These are phyloP conservation scores for Panaeolus cyanescens DNA, from an alignment of 768 basidiomycete genomes.

Conservation along the genomic window DNA sequence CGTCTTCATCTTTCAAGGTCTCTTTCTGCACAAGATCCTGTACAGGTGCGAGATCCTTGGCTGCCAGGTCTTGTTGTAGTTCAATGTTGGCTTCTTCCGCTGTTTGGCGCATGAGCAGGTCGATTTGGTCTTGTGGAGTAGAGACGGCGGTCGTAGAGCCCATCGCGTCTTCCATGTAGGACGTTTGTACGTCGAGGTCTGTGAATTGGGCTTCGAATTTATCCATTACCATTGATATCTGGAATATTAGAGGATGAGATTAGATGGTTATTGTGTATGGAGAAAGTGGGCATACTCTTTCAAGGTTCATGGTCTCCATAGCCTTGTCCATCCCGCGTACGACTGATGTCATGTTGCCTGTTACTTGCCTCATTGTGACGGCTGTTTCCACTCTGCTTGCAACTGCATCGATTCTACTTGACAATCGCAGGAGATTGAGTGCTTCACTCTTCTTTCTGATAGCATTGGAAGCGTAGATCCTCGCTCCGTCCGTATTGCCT, in stretches of 20 bases:
- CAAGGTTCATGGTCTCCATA: conserved; percentile 99
- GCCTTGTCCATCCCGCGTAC: conserved; percentile 99
- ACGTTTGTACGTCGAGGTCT: conserved; percentile 97
- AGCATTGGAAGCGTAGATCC: conserved; percentile 97
- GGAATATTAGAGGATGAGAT: conserved; percentile 1
- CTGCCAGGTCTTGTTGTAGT: conserved; percentile 84
- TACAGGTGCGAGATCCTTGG: conserved; percentile 59
- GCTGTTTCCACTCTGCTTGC: conserved; percentile 97
- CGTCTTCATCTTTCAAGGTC: conserved; percentile 73
- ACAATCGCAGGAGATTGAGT: conserved; percentile 86
- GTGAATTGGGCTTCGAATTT: conserved; percentile 97
- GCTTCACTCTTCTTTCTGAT: conserved; percentile 98
- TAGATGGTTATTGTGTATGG: background rate
- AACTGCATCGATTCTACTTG: conserved; percentile 94
- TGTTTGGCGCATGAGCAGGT: conserved; percentile 86
- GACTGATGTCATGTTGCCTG: conserved; percentile 95
- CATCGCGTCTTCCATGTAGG: conserved; percentile 98
- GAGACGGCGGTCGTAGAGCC: conserved; percentile 88
- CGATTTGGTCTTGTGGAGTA: conserved; percentile 97
- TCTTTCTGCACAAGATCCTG: conserved; percentile 54
- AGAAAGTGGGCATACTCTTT: conserved; percentile 61
- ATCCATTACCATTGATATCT: conserved; percentile 99
- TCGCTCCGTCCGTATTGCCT: conserved; percentile 94
- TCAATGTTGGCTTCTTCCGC: conserved; percentile 98
- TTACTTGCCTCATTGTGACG: conserved; percentile 96